Base-by-base conservation (phyloP, 2,329 filamentous ascomycete species). In the Penicillium italicum region DNA sequence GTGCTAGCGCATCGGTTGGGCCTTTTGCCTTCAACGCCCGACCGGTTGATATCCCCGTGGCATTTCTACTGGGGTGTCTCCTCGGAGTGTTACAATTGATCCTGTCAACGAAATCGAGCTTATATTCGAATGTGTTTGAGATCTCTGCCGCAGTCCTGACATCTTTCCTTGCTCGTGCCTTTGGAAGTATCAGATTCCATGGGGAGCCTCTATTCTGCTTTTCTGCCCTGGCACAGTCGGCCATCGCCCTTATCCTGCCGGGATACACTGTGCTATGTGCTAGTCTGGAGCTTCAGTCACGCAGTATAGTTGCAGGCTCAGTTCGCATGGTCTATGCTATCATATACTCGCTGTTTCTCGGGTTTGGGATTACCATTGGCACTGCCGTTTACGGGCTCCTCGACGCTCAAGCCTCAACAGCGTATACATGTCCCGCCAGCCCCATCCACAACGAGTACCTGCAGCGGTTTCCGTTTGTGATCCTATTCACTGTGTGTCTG, bases 21-120 rank as follows among this genome's bases (percentile, higher is more conserved):
- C 89, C 89, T 0, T 94, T 94, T 66, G 89, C 88, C 4, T 95
- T 94, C 67, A 78, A 85, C 53, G 89, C 88, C 3, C 83, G 89
- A 4, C 83, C 86, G 38, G 87, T 93, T 65, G 91, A 95, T 69
- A 76, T 94, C 56, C 89, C 89, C 0, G 81, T 92, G 28, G 85
- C 86, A 20, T 94, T 94, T 69, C 53, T 90, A 0, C 80, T 95
- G 0, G 90, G 91, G 2, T 86, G 84, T 65, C 76, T 92, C 18
- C 80, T 95, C 0, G 90, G 90, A 1, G 74, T 86, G 51, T 76
- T 95, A 46, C 89, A 94, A 66, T 82, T 93, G 10, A 82, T 90
- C 28, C 76, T 91, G 5, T 87, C 89, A 0, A 89, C 90, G 0
- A 83, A 80, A 22, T 93, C 90, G 14, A 85, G 89, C 41, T 79